Evolutionary conservation across 2,329 filamentous ascomycete genomes (phyloP).

Genomic region (Trichoderma sp.): DNA sequence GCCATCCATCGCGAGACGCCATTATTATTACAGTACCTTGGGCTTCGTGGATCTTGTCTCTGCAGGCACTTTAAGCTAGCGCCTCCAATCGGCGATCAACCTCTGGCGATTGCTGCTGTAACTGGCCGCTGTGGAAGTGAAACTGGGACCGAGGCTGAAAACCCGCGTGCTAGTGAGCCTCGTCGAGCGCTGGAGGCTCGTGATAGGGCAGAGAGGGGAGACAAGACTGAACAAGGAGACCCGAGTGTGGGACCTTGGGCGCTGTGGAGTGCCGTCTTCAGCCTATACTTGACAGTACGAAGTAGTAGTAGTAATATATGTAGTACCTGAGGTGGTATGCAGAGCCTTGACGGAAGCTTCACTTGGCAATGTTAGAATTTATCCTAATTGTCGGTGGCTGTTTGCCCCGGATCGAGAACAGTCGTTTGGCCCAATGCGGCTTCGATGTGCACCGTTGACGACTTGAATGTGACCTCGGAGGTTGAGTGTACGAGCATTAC

Average conservation of each 20-base stretch:
- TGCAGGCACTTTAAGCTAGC: slow-evolving; percentile 17
- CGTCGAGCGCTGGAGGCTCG: not conserved
- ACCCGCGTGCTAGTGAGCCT: not conserved
- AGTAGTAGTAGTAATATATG: too few species aligned
- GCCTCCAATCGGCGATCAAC: slow-evolving; percentile 8
- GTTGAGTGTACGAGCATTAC: not conserved
- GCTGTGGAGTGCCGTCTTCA: not conserved
- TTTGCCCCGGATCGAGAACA: not conserved
- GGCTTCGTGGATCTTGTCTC: slow-evolving; percentile 8
- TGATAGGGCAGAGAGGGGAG: not conserved
- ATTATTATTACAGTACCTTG: not conserved
- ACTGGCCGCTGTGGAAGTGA: not conserved
- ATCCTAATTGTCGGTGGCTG: slow-evolving; percentile 1
- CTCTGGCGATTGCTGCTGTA: not conserved
- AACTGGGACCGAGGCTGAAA: not conserved
- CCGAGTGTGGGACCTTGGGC: not conserved
- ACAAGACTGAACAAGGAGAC: not conserved
- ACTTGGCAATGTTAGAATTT: not conserved
- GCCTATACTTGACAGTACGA: too few species aligned
- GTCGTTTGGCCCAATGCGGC: slow-evolving; percentile 1
- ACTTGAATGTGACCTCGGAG: not conserved
- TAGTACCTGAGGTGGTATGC: too few species aligned
- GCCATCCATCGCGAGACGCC: not conserved
- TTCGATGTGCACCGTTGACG: not conserved
- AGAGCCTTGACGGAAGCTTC: not conserved